Evolutionary conservation across 352 stramenopile genomes (phyloP).

Genomic region (Plasmopara muralis): DNA sequence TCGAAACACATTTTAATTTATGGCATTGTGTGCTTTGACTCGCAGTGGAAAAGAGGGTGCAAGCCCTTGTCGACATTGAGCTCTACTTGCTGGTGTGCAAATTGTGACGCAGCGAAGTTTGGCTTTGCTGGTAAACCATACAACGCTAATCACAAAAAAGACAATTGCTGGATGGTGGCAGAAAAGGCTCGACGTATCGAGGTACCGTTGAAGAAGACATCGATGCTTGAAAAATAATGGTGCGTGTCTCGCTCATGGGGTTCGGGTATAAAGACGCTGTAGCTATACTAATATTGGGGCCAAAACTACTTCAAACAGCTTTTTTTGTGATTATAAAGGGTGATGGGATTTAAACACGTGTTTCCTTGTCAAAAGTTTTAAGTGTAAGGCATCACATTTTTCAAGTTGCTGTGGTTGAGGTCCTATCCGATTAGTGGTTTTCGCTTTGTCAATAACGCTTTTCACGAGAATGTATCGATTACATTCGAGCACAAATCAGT

Average conservation of each 20-base stretch:
- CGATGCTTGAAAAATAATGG: constrained; percentile 76
- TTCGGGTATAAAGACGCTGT: constrained; percentile 84
- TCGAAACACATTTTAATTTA: constrained; percentile 2
- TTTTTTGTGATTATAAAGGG: no score
- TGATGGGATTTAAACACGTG: no score
- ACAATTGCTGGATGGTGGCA: constrained; percentile 72
- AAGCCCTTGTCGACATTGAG: constrained; percentile 82
- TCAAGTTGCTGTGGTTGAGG: no score
- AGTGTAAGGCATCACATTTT: no score
- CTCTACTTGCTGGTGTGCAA: constrained; percentile 66
- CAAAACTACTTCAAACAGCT: constrained; percentile 41
- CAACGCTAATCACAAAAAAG: constrained; percentile 49
- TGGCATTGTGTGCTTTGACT: constrained; percentile 46
- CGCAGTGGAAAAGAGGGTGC: constrained; percentile 30
- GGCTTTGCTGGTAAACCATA: constrained; percentile 62
- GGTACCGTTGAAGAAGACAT: constrained; percentile 45
- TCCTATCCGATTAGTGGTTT: no score
- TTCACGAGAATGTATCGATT: no score
- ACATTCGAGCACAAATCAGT: no score
- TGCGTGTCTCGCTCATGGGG: constrained; percentile 82
- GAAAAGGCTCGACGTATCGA: constrained; percentile 44
- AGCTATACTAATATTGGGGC: constrained; percentile 80
- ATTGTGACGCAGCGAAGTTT: constrained; percentile 42
- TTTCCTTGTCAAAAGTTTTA: no score
- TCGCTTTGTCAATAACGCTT: no score